Conservation (phyloP, 2,329 filamentous ascomycete genomes). For the Colletotrichum sublineola region DNA sequence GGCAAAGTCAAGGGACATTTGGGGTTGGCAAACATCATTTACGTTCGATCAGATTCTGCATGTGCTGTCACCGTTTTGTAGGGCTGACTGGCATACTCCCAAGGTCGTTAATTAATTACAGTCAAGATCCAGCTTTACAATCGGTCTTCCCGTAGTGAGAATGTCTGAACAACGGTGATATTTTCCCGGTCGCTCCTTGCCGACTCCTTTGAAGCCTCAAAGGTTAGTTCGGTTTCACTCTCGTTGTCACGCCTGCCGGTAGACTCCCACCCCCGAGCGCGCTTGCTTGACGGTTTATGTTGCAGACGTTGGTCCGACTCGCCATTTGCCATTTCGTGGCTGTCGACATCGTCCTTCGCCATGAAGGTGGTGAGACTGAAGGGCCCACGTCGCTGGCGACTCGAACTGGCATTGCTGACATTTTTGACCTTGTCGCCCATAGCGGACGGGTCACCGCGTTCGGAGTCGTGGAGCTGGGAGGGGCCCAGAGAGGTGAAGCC, state of each 20-base stretch:
- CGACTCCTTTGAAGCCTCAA: constrained; percentile 35
- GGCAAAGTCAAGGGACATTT: neutral
- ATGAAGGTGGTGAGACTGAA: constrained; percentile 50
- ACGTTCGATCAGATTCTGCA: neutral
- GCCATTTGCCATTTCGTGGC: constrained; percentile 25
- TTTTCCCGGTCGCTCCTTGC: constrained; percentile 27
- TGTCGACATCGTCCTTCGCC: constrained; percentile 44
- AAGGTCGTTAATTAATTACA: neutral
- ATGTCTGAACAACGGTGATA: constrained; percentile 36
- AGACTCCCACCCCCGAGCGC: constrained; percentile 36
- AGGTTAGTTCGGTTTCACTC: constrained; percentile 41
- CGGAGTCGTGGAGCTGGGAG: constrained; percentile 26
- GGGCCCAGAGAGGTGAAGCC: constrained; percentile 45
- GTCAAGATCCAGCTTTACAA: neutral
- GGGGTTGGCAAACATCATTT: neutral
- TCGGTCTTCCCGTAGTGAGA: constrained; percentile 34
- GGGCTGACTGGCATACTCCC: neutral
- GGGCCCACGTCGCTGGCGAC: constrained; percentile 40
- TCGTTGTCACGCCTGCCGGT: constrained; percentile 37
- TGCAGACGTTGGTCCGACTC: constrained; percentile 20
- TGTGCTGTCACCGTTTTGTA: neutral
- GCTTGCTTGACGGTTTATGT: constrained; percentile 26
- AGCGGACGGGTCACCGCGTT: constrained; percentile 27
- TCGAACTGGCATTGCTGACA: constrained; percentile 24
- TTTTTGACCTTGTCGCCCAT: constrained; percentile 32